Percentiles rank a stretch among this genome's conserved stretches.
phyloP scores from a whole-genome alignment of 1,284 basidiomycete genomes.

The Entoloma clypeatum region DNA sequence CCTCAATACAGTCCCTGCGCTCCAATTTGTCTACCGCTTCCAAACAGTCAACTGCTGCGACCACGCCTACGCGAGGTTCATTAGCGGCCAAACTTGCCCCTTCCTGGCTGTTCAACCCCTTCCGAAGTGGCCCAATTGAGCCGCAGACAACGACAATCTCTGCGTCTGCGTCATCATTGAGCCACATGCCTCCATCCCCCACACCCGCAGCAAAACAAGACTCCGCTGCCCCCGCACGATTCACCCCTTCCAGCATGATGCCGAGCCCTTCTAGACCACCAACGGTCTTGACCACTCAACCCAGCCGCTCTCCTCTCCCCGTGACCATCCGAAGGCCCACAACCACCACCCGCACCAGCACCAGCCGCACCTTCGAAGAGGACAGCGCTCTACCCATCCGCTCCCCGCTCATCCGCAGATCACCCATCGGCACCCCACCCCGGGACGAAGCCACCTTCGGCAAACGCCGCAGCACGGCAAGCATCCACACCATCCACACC shows the following conservation, averaged over 20 bases:
- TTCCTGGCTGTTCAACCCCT: constrained; percentile 73
- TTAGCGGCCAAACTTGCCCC: constrained; percentile 61
- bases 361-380: constrained; percentile 55
- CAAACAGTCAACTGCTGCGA: constrained; percentile 27
- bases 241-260: too few species aligned
- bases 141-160: constrained; percentile 55
- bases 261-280: too few species aligned
- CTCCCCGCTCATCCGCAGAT: constrained; percentile 44
- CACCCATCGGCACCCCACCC: constrained; percentile 64
- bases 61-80: constrained; percentile 25
- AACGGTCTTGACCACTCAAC: too few species aligned
- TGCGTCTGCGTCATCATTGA: constrained; percentile 37
- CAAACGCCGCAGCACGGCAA: constrained; percentile 51
- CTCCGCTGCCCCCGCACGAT: too few species aligned
- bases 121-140: constrained; percentile 58
- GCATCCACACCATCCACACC: constrained; percentile 38
- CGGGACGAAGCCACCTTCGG: constrained; percentile 54
- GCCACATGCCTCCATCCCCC: constrained; percentile 26
- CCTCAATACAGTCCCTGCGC: constrained; percentile 54
- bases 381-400: constrained; percentile 41
- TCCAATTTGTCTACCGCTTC: constrained; percentile 43
- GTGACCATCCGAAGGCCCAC: constrained; percentile 50
- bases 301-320: constrained; percentile 35
- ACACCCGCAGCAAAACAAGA: constrained; percentile 25
- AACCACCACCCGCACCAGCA: constrained; percentile 35